A percentile compares a stretch with the other conserved stretches of the same genome.
Conservation (phyloP, 225 moss, liverwort and hornwort species). For the Pseudisothecium myosuroides region DNA sequence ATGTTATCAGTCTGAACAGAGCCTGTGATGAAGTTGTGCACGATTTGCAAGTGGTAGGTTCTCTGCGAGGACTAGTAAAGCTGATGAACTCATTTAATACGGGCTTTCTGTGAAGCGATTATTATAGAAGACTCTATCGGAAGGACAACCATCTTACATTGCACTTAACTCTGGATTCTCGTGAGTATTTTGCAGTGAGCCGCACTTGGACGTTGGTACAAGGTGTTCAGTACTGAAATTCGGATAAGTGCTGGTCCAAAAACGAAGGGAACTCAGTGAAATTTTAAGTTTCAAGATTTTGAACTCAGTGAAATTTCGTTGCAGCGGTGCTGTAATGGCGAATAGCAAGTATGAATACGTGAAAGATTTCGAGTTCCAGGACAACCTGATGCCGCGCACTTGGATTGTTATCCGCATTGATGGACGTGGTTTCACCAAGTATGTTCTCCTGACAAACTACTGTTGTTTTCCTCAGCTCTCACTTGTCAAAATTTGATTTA, state of each 20-base stretch:
- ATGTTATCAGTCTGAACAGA: background rate
- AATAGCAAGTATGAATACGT: constrained; percentile 96
- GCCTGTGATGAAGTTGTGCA: background rate
- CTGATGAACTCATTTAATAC: background rate
- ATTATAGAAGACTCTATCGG: background rate
- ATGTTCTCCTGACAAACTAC: background rate
- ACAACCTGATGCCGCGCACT: constrained; percentile 53
- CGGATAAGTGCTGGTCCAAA: background rate
- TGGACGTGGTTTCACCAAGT: constrained; percentile 83
- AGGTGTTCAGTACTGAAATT: background rate
- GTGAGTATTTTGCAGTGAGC: background rate
- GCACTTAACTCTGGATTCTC: background rate
- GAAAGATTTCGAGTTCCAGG: constrained; percentile 65
- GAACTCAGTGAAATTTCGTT: background rate
- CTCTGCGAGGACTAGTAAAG: background rate
- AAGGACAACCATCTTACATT: background rate
- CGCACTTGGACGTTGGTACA: background rate
- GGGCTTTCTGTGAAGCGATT: background rate
- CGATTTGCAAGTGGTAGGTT: background rate
- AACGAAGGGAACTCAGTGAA: too few relatives aligned
- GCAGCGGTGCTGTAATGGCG: constrained; percentile 31
- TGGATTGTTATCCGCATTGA: constrained; percentile 92
- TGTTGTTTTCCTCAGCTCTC: background rate
- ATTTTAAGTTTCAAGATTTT: background rate
- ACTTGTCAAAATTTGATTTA: background rate